These are phyloP conservation scores for Magnaporthiopsis poae DNA, from an alignment of 2,329 filamentous ascomycete species.

Conservation along the genomic window DNA sequence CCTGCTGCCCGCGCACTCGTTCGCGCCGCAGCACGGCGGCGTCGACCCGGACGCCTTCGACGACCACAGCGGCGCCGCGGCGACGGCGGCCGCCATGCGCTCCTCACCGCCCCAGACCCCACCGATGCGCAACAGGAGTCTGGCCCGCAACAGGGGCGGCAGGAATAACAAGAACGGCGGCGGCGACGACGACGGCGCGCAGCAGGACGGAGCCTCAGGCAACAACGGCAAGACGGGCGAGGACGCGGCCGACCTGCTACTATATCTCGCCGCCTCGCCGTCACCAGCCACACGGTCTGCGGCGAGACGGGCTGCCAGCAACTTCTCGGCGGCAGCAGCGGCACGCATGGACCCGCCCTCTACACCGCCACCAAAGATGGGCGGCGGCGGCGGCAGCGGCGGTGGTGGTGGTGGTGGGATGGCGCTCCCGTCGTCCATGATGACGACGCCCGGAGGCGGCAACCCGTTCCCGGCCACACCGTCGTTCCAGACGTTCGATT, in stretches of 20 bases:
- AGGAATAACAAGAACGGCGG: conserved; percentile 41
- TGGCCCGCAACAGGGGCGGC: conserved; percentile 40
- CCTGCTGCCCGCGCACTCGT: conserved; percentile 66
- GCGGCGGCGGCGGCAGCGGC: conserved; percentile 15
- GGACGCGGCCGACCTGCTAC: conserved; percentile 69
- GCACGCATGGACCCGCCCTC: conserved; percentile 59
- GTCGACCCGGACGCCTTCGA: conserved; percentile 30
- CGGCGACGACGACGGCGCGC: conserved; percentile 29
- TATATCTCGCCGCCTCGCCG: conserved; percentile 84
- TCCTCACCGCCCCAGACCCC: conserved; percentile 83
- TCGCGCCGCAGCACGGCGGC: conserved; percentile 24
- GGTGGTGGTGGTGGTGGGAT: conserved; percentile 31
- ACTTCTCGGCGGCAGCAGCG: conserved; percentile 21
- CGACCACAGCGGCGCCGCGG: conserved; percentile 10
- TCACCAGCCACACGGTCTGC: conserved; percentile 56
- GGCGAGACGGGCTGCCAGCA: conserved; percentile 14
- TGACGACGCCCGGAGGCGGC: conserved; percentile 70
- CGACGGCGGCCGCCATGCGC: conserved; percentile 34
- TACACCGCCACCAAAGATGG: conserved; percentile 63
- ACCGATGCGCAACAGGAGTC: conserved; percentile 50
- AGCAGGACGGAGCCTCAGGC: conserved; percentile 5
- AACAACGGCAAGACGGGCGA: conserved; percentile 41
- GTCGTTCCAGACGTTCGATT: conserved; percentile 68
- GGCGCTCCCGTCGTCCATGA: conserved; percentile 71
- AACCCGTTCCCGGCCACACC: conserved; percentile 68